A percentile compares a stretch with the other conserved stretches of the same genome.
Evolutionary conservation across 164 flowering plant genomes (phyloP).

Genomic region (Vitis riparia): DNA sequence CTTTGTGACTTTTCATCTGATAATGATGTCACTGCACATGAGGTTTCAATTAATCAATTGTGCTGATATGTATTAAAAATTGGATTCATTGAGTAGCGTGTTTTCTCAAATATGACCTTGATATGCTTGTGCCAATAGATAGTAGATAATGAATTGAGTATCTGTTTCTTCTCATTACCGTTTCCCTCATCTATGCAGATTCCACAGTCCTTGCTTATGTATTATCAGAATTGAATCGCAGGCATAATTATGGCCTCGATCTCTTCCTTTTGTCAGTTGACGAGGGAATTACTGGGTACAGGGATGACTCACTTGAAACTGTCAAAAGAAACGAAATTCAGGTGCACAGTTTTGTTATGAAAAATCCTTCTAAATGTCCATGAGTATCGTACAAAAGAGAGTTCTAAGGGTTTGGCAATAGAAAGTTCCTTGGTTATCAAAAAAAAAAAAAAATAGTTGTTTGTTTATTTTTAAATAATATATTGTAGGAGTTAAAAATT

Average conservation of each 20-base stretch:
- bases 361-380: too few relatives aligned
- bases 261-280: slow-evolving; percentile 90
- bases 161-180: neutral
- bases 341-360: slow-evolving; percentile 32
- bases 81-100: too few relatives aligned
- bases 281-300: slow-evolving; percentile 97
- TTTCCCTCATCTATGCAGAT: slow-evolving; percentile 46
- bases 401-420: too few relatives aligned
- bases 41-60: too few relatives aligned
- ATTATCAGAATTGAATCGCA: slow-evolving; percentile 73
- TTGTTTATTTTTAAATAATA: too few relatives aligned
- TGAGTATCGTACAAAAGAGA: too few relatives aligned
- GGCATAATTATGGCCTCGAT: slow-evolving; percentile 88
- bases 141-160: neutral
- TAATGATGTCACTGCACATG: neutral
- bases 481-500: too few relatives aligned
- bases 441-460: too few relatives aligned
- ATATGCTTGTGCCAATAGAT: too few relatives aligned
- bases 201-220: slow-evolving; percentile 97
- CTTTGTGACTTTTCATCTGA: neutral
- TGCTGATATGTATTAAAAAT: neutral
- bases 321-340: slow-evolving; percentile 94
- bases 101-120: too few relatives aligned
- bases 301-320: slow-evolving; percentile 98
- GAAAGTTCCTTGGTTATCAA: too few relatives aligned